Percentiles rank a stretch among this genome's conserved stretches.
phyloP scores from a whole-genome alignment of 176 grass and related monocot genomes.

The Paspalum notatum region DNA sequence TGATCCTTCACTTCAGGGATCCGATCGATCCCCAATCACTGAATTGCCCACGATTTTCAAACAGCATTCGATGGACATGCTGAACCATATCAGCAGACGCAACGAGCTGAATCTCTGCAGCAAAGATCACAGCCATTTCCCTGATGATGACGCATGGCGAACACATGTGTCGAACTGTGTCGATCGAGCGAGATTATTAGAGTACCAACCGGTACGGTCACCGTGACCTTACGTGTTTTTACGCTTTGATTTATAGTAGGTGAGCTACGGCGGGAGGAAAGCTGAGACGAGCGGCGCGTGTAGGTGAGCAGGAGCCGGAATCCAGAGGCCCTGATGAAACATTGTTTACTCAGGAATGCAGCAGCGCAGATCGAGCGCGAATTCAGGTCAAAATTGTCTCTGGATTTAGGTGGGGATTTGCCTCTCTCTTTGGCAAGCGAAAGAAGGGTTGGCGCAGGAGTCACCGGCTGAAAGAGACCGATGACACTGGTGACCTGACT shows the following conservation, averaged over 20 bases:
- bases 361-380: background rate
- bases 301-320: constrained; percentile 50
- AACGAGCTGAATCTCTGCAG: background rate
- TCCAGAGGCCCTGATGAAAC: background rate
- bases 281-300: constrained; percentile 35
- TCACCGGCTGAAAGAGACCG: constrained; percentile 41
- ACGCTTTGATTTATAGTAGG: constrained; percentile 37
- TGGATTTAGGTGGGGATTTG: constrained; percentile 38
- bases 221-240: background rate
- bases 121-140: too few relatives aligned
- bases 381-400: background rate
- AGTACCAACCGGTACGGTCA: constrained; percentile 17
- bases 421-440: background rate
- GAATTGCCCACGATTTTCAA: too few relatives aligned
- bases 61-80: too few relatives aligned
- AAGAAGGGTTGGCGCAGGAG: background rate
- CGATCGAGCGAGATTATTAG: background rate
- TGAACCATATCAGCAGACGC: background rate
- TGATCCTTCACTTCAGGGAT: too few relatives aligned
- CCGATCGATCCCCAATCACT: too few relatives aligned
- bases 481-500: background rate
- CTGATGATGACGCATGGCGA: too few relatives aligned
- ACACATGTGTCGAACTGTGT: background rate
- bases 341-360: background rate
- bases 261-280: constrained; percentile 54